Evolutionary conservation across 306 rosid genomes (phyloP).

Genomic region (Dalbergia oliveri): DNA sequence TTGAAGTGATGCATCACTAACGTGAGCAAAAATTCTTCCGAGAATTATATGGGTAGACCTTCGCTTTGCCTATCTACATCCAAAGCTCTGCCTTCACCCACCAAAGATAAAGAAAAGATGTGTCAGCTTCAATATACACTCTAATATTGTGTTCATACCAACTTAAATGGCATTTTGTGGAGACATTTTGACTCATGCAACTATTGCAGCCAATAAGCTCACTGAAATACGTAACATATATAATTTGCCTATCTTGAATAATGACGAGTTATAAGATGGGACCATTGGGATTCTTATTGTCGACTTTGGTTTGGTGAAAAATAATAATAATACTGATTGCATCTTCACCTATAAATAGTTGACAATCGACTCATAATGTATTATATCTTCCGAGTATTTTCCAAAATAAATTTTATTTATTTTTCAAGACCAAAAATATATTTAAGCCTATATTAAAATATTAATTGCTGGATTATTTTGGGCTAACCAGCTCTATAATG

Average conservation of each 20-base stretch:
- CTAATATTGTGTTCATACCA: neutral
- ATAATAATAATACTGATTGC: neutral
- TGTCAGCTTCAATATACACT: neutral
- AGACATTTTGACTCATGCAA: conserved; percentile 21
- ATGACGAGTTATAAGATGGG: conserved; percentile 1
- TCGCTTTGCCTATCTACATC: neutral
- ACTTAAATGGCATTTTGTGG: conserved; percentile 32
- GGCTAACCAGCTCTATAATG: no score
- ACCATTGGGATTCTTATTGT: neutral
- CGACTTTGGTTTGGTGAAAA: neutral
- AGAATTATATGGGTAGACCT: neutral
- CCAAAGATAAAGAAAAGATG: conserved; percentile 1
- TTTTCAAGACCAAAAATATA: no score
- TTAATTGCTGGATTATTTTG: no score
- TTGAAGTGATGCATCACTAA: neutral
- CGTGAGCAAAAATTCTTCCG: conserved; percentile 5
- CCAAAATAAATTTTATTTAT: no score
- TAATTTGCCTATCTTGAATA: conserved; percentile 1
- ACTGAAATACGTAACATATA: neutral
- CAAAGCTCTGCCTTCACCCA: neutral
- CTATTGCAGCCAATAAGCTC: conserved; percentile 3
- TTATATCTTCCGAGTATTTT: no score
- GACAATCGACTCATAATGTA: neutral
- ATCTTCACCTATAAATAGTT: neutral
- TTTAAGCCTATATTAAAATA: no score